Evolutionary conservation across 495 filamentous ascomycete species (phyloP), one percentile per base, ranked within the genome.

Genomic region (Hyaloscypha bicolor): DNA sequence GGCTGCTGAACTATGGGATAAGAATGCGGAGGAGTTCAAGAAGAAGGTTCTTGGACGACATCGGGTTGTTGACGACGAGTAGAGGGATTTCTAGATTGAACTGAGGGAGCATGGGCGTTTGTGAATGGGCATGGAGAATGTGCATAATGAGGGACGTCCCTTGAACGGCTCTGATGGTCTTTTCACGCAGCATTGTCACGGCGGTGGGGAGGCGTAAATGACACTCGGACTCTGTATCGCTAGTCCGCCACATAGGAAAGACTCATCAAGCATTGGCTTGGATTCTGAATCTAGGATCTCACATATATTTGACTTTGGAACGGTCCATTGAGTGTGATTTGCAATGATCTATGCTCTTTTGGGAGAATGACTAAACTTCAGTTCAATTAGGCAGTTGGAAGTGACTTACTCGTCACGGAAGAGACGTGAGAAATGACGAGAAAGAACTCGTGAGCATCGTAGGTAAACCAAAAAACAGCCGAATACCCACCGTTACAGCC

Each of bases 1-100:
- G 78, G 95, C 95, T 29, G 95, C 95, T 19, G 92, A 97, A 75
- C 83, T 98, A 32, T 98, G 96, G 96, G 95, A 97, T 72, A 91
- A 89, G 66, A 85, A 98, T 77, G 86, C 90, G 48, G 85, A 85
- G 55, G 92, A 96, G 72, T 99, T 93, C 84, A 93, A 96, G 85
- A 86, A 86, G 63, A 87, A 87, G 75, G 84, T 87, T 55, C 68
- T 82, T 70, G 82, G 79, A 63, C 81, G 84, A 61, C 83, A 87
- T 75, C 81, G 79, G 60, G 84, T 86, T 60, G 69, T 87, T 42
- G 84, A 87, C 62, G 84, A 87, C 37, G 84, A 87, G 62, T 87
- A 74, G 65, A 25, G 55, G 19, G 6, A 32, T 11, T 6, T 30
- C 25, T 55, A 25, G 48, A 39, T 25, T 42, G 42, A 65, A 35